Conservation (phyloP, 1,284 basidiomycete genomes). For the Cutaneotrichosporon cutaneum region DNA sequence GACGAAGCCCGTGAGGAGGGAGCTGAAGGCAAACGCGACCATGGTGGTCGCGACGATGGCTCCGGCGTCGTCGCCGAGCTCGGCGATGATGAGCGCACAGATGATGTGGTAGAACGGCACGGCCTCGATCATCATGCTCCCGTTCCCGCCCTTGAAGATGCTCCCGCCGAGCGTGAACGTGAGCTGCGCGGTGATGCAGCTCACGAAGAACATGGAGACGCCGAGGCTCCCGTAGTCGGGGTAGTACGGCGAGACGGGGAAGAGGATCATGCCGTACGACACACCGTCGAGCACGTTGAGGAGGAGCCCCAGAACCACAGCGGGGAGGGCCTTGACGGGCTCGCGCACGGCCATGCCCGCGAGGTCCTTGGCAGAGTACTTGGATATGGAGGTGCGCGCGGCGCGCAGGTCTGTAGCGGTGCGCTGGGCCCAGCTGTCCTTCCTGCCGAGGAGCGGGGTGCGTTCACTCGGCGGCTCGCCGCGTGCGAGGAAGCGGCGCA, state of each 20-base stretch:
- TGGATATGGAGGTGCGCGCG: slow-evolving; percentile 25
- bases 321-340: slow-evolving; percentile 63
- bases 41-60: slow-evolving; percentile 88
- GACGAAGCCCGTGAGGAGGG: slow-evolving; percentile 86
- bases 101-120: slow-evolving; percentile 97
- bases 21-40: slow-evolving; percentile 82
- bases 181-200: slow-evolving; percentile 78
- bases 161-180: slow-evolving; percentile 84
- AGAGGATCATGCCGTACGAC: slow-evolving; percentile 65
- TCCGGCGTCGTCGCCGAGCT: slow-evolving; percentile 68
- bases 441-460: slow-evolving; percentile 22
- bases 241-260: slow-evolving; percentile 80
- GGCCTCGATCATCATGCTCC: slow-evolving; percentile 99
- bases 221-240: slow-evolving; percentile 79
- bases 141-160: slow-evolving; percentile 81
- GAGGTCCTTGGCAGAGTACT: slow-evolving; percentile 44
- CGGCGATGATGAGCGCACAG: slow-evolving; percentile 69
- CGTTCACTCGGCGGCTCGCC: slow-evolving; percentile 16
- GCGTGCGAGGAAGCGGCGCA: slow-evolving; percentile 21
- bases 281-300: slow-evolving; percentile 93
- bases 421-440: slow-evolving; percentile 20
- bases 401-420: slow-evolving; percentile 17
- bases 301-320: slow-evolving; percentile 79
- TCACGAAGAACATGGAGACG: slow-evolving; percentile 92
- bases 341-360: slow-evolving; percentile 53